Base-by-base conservation (phyloP, 768 basidiomycete species). In the Amanita pallidorosea region DNA sequence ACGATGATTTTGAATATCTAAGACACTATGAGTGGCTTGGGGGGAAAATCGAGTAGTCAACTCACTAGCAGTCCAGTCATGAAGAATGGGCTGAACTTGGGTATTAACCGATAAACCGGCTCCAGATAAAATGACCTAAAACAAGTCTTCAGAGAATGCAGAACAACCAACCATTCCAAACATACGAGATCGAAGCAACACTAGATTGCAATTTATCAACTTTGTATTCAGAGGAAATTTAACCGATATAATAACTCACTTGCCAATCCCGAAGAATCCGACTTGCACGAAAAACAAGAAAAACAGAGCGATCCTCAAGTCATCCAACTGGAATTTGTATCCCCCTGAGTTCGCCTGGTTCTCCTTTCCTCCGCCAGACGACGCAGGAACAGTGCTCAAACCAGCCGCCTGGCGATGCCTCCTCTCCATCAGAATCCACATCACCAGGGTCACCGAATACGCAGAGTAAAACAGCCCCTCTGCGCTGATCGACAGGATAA, bases 271-370 rank as follows among this genome's bases (percentile, higher is more conserved):
- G 60, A 89, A 90, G 65, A 90, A 91, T 2, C 81, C 89, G 37
- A 88, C 77, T 58, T 93, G 89, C 6, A 91, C 82, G 56, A 92
- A 89, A 63, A 88, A 88, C 53, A 93, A 64, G 66, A 91, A 91
- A 62, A 89, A 87, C 18, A 91, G 55, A 1, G 84, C 87, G 48
- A 86, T 80, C 44, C 89, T 67, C 11, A 89, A 62, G 53, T 89
- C 84, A 35, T 84, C 83, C 34, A 65, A 63, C 54, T 67, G 70
- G 60, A 81, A 77, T n/a, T 61, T 57, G 57, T 78, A 76, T 18
- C 56, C 56, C 12, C 41, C 45, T 22, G 40, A 42, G 34, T 52
- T 45, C 53, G 50, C 41, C 49, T 47, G 29, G 3, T 4, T 18
- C 44, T 49, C 45, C 58, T 59, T 48, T 56, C 29, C 48, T 55